phyloP scores from a whole-genome alignment of 192 early-diverging fungal species.

The Cladochytrium replicatum region DNA sequence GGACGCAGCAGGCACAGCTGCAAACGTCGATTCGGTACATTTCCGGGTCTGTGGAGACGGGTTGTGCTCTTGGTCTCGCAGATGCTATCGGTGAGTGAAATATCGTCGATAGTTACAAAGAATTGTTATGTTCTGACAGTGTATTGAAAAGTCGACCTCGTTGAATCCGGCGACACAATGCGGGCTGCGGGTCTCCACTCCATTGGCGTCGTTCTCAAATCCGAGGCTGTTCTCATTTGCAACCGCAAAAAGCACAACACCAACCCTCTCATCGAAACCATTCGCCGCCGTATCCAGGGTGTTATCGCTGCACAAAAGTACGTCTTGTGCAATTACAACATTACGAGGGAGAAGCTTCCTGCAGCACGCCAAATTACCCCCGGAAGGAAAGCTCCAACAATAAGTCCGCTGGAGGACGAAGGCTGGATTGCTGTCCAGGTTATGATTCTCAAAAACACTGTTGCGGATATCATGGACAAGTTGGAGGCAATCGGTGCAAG shows the following conservation, averaged over 20 bases:
- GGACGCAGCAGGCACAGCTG: too few relatives aligned
- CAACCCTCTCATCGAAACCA: slow-evolving; percentile 71
- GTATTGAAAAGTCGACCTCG: slow-evolving; percentile 34
- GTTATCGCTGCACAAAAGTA: slow-evolving; percentile 81
- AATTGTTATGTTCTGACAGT: neutral
- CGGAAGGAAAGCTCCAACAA: slow-evolving; percentile 85
- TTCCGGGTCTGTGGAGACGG: slow-evolving; percentile 88
- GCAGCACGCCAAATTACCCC: slow-evolving; percentile 71
- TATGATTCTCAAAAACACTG: slow-evolving; percentile 73
- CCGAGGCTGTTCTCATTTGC: slow-evolving; percentile 85
- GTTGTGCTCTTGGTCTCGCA: slow-evolving; percentile 90
- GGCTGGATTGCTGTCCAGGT: slow-evolving; percentile 84
- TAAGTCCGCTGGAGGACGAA: slow-evolving; percentile 72
- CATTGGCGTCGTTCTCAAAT: slow-evolving; percentile 69
- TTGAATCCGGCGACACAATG: slow-evolving; percentile 99
- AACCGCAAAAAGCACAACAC: slow-evolving; percentile 55
- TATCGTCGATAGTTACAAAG: slow-evolving; percentile 4
- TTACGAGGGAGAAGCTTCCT: slow-evolving; percentile 52
- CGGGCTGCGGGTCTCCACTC: slow-evolving; percentile 90
- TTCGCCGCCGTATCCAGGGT: slow-evolving; percentile 78
- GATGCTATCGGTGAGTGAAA: slow-evolving; percentile 78
- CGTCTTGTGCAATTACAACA: slow-evolving; percentile 88
- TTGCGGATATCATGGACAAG: slow-evolving; percentile 84
- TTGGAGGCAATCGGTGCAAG: slow-evolving; percentile 76
- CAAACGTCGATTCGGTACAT: slow-evolving; percentile 79